Evolutionary conservation across 202 grass and related monocot genomes (phyloP).

Genomic region (Sporobolus alterniflorus): DNA sequence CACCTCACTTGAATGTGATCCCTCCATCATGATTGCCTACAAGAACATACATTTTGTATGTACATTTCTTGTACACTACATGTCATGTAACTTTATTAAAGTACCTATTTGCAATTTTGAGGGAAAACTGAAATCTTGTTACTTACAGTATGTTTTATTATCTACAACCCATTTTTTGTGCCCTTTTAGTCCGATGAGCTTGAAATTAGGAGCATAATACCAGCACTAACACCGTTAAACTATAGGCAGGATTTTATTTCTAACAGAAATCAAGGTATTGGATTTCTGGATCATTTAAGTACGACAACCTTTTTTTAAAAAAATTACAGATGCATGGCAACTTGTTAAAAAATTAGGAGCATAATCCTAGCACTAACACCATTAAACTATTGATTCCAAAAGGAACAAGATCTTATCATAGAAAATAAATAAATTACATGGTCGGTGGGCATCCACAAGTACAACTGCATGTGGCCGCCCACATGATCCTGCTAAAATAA

Average conservation of each 20-base stretch:
- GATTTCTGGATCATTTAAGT: not conserved
- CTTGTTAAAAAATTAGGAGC: too few relatives aligned
- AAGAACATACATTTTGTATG: not conserved
- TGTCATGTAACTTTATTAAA: not conserved
- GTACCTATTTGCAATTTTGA: not conserved
- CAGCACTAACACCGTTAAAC: not conserved
- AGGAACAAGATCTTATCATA: not conserved
- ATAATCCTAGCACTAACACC: too few relatives aligned
- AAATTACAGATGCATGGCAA: not conserved
- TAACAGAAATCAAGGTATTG: not conserved
- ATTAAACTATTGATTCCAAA: too few relatives aligned
- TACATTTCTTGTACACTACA: not conserved
- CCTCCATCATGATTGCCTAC: conserved; percentile 47
- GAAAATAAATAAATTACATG: not conserved
- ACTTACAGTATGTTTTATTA: too few relatives aligned
- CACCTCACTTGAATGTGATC: conserved; percentile 43
- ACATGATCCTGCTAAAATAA: conserved; percentile 23
- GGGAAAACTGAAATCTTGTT: too few relatives aligned
- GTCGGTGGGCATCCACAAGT: conserved; percentile 36
- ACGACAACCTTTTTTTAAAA: too few relatives aligned
- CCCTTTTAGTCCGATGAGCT: too few relatives aligned
- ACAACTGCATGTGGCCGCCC: conserved; percentile 13
- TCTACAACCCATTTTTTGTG: too few relatives aligned
- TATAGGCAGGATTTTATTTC: not conserved
- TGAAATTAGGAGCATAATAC: not conserved